Conservation (phyloP, 495 filamentous ascomycete species). For the Amphirosellinia nigrospora region DNA sequence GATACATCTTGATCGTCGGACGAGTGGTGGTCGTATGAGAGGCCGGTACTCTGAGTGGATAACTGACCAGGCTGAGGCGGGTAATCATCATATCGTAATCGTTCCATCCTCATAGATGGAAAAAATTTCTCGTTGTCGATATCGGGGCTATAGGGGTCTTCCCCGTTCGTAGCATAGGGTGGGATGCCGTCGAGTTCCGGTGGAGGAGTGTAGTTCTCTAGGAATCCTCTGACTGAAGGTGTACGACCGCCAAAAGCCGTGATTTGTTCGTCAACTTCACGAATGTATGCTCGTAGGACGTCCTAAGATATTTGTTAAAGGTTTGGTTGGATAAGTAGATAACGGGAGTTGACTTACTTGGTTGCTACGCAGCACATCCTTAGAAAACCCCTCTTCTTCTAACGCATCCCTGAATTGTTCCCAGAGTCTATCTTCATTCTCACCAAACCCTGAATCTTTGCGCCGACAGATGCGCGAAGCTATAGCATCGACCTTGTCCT, state of each 20-base stretch:
- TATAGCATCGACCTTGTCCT: conserved; percentile 58
- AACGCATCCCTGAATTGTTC: conserved; percentile 59
- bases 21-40: conserved; percentile 44
- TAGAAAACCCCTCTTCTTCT: conserved; percentile 57
- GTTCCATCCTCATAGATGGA: conserved; percentile 45
- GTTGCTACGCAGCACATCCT: conserved; percentile 55
- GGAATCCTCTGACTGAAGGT: conserved; percentile 49
- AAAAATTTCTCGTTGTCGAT: conserved; percentile 50
- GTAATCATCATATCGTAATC: conserved; percentile 38
- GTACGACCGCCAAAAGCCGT: conserved; percentile 41
- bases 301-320: conserved; percentile 47
- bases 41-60: conserved; percentile 26
- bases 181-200: conserved; percentile 22
- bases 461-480: conserved; percentile 51
- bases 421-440: conserved; percentile 58
- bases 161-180: conserved; percentile 36
- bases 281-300: conserved; percentile 60
- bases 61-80: conserved; percentile 6
- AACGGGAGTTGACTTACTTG: conserved; percentile 46
- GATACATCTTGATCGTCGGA: conserved; percentile 42
- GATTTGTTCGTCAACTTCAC: conserved; percentile 54
- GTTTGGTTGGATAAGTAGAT: conserved; percentile 24
- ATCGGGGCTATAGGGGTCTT: conserved; percentile 34
- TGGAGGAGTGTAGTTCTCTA: conserved; percentile 37
- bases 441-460: conserved; percentile 45